Percentiles rank a stretch among this genome's conserved stretches.
These are phyloP conservation scores for Fusarium palustre DNA, from an alignment of 2,329 filamentous ascomycete genomes.

Conservation along the genomic window DNA sequence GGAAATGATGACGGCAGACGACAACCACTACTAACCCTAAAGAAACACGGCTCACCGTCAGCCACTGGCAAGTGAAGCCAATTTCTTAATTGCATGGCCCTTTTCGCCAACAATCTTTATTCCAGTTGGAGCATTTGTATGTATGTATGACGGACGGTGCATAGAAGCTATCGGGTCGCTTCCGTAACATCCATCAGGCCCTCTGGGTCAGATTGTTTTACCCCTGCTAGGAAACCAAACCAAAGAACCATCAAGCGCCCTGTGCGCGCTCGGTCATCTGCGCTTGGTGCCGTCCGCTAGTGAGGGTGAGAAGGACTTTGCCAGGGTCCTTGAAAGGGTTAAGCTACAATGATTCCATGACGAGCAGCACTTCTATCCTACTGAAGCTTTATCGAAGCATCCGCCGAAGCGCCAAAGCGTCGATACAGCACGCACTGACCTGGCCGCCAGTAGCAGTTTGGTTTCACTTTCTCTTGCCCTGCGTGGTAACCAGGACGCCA, in stretches of 20 bases:
- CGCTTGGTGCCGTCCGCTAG: constrained; percentile 46
- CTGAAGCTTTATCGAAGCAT: constrained; percentile 45
- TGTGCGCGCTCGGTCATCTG: constrained; percentile 50
- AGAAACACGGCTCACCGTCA: constrained; percentile 36
- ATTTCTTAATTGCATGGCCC: constrained; percentile 13
- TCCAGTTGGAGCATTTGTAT: constrained; percentile 9
- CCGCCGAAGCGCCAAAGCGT: constrained; percentile 37
- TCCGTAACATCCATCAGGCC: constrained; percentile 25
- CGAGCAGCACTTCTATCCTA: constrained; percentile 30
- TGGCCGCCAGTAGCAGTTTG: constrained; percentile 31
- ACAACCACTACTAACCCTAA: constrained; percentile 28
- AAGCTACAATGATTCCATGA: constrained; percentile 33
- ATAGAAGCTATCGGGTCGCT: constrained; percentile 38
- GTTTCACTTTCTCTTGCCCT: constrained; percentile 34
- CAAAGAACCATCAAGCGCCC: constrained; percentile 38
- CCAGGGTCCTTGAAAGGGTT: constrained; percentile 36
- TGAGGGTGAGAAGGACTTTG: constrained; percentile 30
- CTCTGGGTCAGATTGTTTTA: constrained; percentile 14
- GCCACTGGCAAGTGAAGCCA: constrained; percentile 10
- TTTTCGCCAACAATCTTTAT: constrained; percentile 1
- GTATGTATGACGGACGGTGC: constrained; percentile 18
- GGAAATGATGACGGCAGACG: constrained; percentile 42
- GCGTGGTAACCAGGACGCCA: constrained; percentile 35
- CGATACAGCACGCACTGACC: constrained; percentile 38
- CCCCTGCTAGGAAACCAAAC: constrained; percentile 16